Percentiles rank a stretch among this genome's conserved stretches.
Evolutionary conservation across 768 basidiomycete genomes (phyloP).

Genomic region (Hortiboletus campestris): DNA sequence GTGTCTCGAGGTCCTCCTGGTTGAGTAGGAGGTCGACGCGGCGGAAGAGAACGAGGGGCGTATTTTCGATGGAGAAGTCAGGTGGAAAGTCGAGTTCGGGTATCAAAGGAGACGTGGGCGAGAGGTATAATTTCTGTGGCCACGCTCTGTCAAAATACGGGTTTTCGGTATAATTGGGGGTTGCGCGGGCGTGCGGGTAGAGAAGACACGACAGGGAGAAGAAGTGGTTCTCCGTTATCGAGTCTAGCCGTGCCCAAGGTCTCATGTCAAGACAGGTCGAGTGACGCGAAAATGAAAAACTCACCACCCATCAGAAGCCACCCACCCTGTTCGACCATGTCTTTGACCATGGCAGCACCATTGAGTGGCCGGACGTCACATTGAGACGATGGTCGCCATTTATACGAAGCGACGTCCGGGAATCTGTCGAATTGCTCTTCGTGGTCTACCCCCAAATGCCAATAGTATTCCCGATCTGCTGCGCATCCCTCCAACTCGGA

Average conservation of each 20-base stretch:
- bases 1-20: conserved; percentile 42
- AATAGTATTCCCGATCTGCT: conserved; percentile 56
- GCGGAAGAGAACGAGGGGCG: conserved; percentile 65
- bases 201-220: conserved; percentile 68
- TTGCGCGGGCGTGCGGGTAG: conserved; percentile 65
- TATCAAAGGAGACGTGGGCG: conserved; percentile 44
- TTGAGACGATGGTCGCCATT: conserved; percentile 48
- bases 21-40: conserved; percentile 60
- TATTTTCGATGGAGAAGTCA: conserved; percentile 52
- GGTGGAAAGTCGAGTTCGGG: conserved; percentile 42
- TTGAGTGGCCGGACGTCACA: conserved; percentile 46
- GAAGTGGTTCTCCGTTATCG: conserved; percentile 71
- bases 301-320: conserved; percentile 67
- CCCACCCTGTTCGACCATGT: conserved; percentile 66
- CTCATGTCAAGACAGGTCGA: not conserved
- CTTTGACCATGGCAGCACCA: conserved; percentile 44
- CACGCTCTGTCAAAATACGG: conserved; percentile 60
- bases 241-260: conserved; percentile 41
- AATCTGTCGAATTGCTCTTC: conserved; percentile 49
- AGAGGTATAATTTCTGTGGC: conserved; percentile 64
- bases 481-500: conserved; percentile 64
- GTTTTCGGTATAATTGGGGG: conserved; percentile 56
- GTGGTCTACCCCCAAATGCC: conserved; percentile 60
- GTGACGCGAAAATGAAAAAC: conserved; percentile 12
- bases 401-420: conserved; percentile 49